Evolutionary conservation across 73 alveolate genomes (phyloP).

Genomic region (Symbiodinium natans): DNA sequence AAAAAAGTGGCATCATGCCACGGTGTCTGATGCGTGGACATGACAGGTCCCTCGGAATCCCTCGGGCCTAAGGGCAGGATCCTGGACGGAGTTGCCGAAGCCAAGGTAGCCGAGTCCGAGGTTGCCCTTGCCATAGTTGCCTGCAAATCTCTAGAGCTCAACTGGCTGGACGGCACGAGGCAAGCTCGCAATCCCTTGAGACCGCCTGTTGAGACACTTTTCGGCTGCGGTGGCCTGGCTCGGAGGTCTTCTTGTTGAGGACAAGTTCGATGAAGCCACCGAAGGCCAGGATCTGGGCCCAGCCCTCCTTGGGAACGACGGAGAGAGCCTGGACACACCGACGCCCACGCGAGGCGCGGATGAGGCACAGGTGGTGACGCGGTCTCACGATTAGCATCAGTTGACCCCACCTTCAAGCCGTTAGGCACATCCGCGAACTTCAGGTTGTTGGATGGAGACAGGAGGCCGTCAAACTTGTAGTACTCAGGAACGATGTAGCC

Average conservation of each 20-base stretch:
- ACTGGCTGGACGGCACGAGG: background rate
- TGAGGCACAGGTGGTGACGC: no score
- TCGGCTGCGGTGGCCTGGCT: constrained; percentile 79
- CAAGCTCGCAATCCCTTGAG: background rate
- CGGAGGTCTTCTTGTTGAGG: constrained; percentile 27
- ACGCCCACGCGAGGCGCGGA: background rate
- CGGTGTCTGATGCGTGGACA: background rate
- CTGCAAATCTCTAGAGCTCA: background rate
- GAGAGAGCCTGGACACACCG: background rate
- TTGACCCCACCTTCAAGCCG: constrained; percentile 38
- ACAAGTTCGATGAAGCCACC: background rate
- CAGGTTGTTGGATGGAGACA: constrained; percentile 69
- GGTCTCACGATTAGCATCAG: background rate
- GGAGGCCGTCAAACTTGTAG: constrained; percentile 62
- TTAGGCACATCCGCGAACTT: constrained; percentile 61
- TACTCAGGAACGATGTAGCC: constrained; percentile 63
- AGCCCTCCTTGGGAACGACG: constrained; percentile 13
- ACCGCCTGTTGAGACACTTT: no score
- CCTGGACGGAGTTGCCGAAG: constrained; percentile 45
- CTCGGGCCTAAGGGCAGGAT: constrained; percentile 5
- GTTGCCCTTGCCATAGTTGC: constrained; percentile 33
- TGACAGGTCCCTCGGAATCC: background rate
- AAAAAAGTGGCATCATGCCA: background rate
- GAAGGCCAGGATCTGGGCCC: constrained; percentile 43
- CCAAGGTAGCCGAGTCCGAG: constrained; percentile 18